Evolutionary conservation across 2,329 filamentous ascomycete species (phyloP), one percentile per base, ranked within the genome.

Genomic region (Calonectria pteridis): DNA sequence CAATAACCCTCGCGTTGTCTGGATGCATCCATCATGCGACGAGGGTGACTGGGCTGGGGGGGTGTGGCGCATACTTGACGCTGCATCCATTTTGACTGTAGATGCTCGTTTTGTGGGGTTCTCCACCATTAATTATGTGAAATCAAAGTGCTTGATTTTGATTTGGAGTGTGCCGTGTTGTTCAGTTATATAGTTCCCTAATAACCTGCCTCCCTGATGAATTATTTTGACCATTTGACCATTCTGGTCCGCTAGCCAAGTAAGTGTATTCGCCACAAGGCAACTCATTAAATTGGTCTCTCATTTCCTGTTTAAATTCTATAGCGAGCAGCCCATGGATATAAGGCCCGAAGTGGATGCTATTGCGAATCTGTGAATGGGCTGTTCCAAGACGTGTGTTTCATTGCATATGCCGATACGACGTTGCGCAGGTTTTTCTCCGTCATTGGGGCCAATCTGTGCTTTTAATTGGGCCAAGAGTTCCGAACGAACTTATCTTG

Each of bases 401-500:
- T 26, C 26, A 18, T 49, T 64, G 37, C 37, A 46, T 46, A 10
- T 31, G n/a, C 29, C 29, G 40, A 49, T 64, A 33, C 59, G 59
- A 64, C 59, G 20, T 49, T 64, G 20, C 37, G 59, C 40, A 64
- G 37, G 40, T 33, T 64, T 64, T 49, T 26, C 59, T 43, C 59
- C 59, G 37, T 31, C 26, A 64, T 49, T 49, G 40, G 29, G 23
- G 28, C 29, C n/a, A 16, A 64, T 4, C 29, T n/a, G 23, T n/a
- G 6, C 1, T 3, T 46, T 49, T 43, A 2, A 64, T 46, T 64
- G 59, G 59, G 3, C n/a, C 14, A 29, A 18, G 23, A 10, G 28
- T 10, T 10, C 37, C 18, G 6, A 18, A 62, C 13, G 33, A 23
- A 11, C 18, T 11, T 23, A 55, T 20, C 51, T 35, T 35, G 53